Conservation (phyloP, 73 alveolate species). For the Paramecium bursaria region DNA sequence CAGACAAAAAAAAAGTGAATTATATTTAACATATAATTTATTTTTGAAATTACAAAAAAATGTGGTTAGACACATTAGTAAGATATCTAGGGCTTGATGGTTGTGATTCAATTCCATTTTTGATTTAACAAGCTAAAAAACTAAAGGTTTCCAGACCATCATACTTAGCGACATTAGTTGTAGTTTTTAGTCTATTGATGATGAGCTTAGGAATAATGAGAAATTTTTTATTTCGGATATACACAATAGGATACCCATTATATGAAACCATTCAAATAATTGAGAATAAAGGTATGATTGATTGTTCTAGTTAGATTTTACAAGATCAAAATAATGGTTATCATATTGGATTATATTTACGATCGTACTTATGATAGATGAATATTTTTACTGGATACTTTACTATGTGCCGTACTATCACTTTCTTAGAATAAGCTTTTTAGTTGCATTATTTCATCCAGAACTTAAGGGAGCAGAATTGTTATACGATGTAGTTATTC, state of each 20-base stretch:
- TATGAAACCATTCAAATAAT: background rate
- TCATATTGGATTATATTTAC: constrained; percentile 19
- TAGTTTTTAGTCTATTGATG: background rate
- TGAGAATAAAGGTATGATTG: constrained; percentile 2
- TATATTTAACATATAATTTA: too few relatives aligned
- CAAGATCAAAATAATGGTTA: constrained; percentile 10
- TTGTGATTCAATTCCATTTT: constrained; percentile 50
- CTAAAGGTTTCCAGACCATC: constrained; percentile 48
- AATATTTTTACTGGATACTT: constrained; percentile 46
- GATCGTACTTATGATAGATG: constrained; percentile 41
- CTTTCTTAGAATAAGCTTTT: background rate
- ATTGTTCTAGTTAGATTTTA: background rate
- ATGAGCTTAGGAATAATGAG: constrained; percentile 29
- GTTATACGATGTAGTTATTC: constrained; percentile 52
- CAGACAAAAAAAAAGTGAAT: too few relatives aligned
- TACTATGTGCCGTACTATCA: constrained; percentile 53
- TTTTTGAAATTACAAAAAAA: too few relatives aligned
- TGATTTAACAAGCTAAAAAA: constrained; percentile 8
- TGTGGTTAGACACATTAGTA: constrained; percentile 57
- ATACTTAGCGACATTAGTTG: constrained; percentile 9
- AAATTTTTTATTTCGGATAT: constrained; percentile 8
- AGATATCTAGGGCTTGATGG: constrained; percentile 31
- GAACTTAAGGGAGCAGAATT: background rate
- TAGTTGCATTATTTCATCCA: constrained; percentile 26
- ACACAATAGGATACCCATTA: constrained; percentile 41